Evolutionary conservation across 2,329 filamentous ascomycete genomes (phyloP), one percentile per base, ranked within the genome.

Genomic region (Bipolaris oryzae): DNA sequence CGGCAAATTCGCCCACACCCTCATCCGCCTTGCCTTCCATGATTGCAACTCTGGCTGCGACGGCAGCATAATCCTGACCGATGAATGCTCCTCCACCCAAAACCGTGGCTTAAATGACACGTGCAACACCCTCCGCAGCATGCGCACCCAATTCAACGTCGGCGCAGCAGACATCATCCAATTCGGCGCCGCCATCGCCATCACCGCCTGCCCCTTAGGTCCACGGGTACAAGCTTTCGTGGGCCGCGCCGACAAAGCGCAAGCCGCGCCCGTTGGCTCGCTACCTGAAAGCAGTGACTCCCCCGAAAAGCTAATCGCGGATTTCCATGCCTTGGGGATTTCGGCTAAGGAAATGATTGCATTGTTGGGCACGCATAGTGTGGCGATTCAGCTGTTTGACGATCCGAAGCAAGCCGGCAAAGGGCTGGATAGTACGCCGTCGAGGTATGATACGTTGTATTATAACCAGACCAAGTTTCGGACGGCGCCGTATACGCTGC

Each of bases 81-180:
- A 61, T 16, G 70, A 72, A 50, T 74, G 68, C 51, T 57, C 61
- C 20, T 68, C 76, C 9, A n/a, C 62, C 0, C 73, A 77, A 38
- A 76, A 85, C 62, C 64, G 58, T 3, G 81, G 81, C 0, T 72
- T 85, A 2, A 58, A 71, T 44, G 69, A 69, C 2, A 80, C 81
- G 33, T 77, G 75, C n/a, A 58, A 61, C 3, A 73, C 75, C 48
- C 70, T 80, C 1, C 63, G 68, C 35, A 54, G 60, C 6, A 76
- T 79, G 73, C 76, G 75, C 35, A 63, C 64, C 16, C 73, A 77
- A 47, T 80, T 78, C 58, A 69, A 63, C 25, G 69, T 71, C 49
- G 62, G 65, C 23, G 61, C 60, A 1, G 69, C 70, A 42, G 70
- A 72, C 48, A 70, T 69, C 58, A 69, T 72, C 7, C 61, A 71